A percentile compares a stretch with the other conserved stretches of the same genome.
phyloP scores from a whole-genome alignment of 2,329 filamentous ascomycete species.

The Ophiocordyceps camponoti-floridani region DNA sequence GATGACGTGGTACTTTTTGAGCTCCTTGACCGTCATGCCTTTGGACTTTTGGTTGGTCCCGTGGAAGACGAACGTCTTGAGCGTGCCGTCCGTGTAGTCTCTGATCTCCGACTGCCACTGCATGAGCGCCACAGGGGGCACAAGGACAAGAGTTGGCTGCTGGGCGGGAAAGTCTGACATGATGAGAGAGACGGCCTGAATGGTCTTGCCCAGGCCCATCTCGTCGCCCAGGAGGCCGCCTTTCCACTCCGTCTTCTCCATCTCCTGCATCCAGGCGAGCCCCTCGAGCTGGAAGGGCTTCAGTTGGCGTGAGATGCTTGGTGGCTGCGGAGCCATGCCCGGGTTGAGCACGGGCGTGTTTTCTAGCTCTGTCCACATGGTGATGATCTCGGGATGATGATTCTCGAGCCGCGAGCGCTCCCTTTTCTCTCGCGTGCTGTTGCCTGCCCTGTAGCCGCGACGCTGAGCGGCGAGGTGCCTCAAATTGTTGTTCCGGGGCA shows the following conservation, averaged over 20 bases:
- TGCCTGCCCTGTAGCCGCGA: constrained; percentile 15
- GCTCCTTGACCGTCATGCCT: constrained; percentile 51
- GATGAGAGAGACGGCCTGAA: constrained; percentile 91
- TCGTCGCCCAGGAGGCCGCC: constrained; percentile 89
- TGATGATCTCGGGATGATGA: constrained; percentile 60
- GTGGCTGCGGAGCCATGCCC: constrained; percentile 31
- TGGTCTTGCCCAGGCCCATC: constrained; percentile 98
- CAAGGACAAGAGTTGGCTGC: constrained; percentile 68
- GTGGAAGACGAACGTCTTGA: constrained; percentile 85
- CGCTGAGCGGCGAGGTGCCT: constrained; percentile 9
- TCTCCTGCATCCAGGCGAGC: constrained; percentile 81
- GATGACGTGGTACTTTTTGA: constrained; percentile 78
- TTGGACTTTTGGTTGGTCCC: constrained; percentile 74
- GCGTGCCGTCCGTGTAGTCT: constrained; percentile 66
- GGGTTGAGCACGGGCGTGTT: constrained; percentile 47
- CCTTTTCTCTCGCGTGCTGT: constrained; percentile 11
- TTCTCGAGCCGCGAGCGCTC: constrained; percentile 52
- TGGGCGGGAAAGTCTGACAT: constrained; percentile 92
- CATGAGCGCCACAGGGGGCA: constrained; percentile 86
- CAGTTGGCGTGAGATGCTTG: constrained; percentile 61
- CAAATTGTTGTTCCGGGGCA: not conserved
- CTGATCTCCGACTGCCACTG: constrained; percentile 80
- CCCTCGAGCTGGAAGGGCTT: constrained; percentile 93
- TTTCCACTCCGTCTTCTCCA: constrained; percentile 72
- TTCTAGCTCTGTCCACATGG: constrained; percentile 71